Evolutionary conservation across 768 basidiomycete species (phyloP).

Genomic region (Mrakia frigida): DNA sequence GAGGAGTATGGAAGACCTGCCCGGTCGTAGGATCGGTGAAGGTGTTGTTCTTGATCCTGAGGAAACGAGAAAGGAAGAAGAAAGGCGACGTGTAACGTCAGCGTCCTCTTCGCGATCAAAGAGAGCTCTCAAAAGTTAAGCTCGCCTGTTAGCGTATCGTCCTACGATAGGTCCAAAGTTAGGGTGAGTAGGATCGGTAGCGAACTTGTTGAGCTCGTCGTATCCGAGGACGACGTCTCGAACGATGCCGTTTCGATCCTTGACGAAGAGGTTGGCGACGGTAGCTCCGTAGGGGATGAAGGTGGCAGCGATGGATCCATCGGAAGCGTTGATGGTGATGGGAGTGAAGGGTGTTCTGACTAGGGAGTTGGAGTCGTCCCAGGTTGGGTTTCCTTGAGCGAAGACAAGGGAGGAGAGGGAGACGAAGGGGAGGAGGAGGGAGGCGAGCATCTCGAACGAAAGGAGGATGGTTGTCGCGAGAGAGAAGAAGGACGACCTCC

Average conservation of each 20-base stretch:
- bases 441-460: neutral
- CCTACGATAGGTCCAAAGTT: conserved; percentile 30
- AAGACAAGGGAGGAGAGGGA: neutral
- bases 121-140: too few relatives aligned
- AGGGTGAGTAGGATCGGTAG: conserved; percentile 3
- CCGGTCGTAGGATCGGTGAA: conserved; percentile 4
- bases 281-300: conserved; percentile 25
- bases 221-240: conserved; percentile 26
- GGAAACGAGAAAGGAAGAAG: too few relatives aligned
- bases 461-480: neutral
- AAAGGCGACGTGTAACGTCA: too few relatives aligned
- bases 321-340: conserved; percentile 14
- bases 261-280: conserved; percentile 4
- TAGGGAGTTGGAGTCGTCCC: conserved; percentile 16
- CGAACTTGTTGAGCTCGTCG: conserved; percentile 16
- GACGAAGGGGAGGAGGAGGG: neutral
- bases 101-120: too few relatives aligned
- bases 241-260: conserved; percentile 9
- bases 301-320: conserved; percentile 13
- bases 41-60: conserved; percentile 24
- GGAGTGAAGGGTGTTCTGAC: conserved; percentile 15
- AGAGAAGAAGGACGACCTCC: neutral
- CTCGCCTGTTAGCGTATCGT: conserved; percentile 23
- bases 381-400: conserved; percentile 6
- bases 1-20: neutral